Percentiles rank a stretch among this genome's conserved stretches.
Conservation (phyloP, 768 basidiomycete genomes). For the Tephrocybe rancida region DNA sequence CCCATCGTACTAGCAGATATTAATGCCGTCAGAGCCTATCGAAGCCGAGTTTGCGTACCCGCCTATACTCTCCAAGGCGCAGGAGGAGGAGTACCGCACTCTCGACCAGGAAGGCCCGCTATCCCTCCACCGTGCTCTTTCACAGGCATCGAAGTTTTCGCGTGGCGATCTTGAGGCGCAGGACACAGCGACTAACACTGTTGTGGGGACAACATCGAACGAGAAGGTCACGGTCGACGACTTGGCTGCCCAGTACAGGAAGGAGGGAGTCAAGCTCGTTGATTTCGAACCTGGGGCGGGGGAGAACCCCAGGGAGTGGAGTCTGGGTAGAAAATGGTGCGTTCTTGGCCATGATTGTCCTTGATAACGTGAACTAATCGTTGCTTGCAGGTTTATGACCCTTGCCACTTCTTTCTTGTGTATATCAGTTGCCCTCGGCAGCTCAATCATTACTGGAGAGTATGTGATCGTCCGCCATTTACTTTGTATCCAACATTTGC, state of each 20-base stretch:
- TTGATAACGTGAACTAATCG: neutral
- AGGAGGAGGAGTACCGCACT: constrained; percentile 28
- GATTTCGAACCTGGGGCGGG: constrained; percentile 12
- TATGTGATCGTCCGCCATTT: constrained; percentile 23
- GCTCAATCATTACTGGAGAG: constrained; percentile 44
- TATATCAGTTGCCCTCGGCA: constrained; percentile 37
- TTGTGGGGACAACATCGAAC: constrained; percentile 5
- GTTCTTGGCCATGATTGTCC: neutral
- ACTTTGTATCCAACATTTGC: neutral
- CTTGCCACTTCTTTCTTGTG: constrained; percentile 35
- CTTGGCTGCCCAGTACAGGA: constrained; percentile 23
- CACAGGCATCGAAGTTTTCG: neutral
- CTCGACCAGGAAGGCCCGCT: constrained; percentile 23
- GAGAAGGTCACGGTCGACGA: constrained; percentile 32
- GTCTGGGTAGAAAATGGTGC: constrained; percentile 33
- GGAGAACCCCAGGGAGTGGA: constrained; percentile 12
- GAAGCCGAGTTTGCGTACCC: constrained; percentile 29
- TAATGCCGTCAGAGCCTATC: constrained; percentile 33
- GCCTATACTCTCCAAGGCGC: constrained; percentile 24
- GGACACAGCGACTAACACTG: constrained; percentile 2
- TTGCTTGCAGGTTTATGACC: constrained; percentile 36
- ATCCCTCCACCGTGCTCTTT: constrained; percentile 1
- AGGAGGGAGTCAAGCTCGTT: constrained; percentile 7
- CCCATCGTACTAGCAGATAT: neutral
- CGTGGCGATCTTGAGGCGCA: constrained; percentile 4